These are phyloP conservation scores for Arthrobotrys iridis DNA, from an alignment of 2,329 filamentous ascomycete genomes.

Conservation along the genomic window DNA sequence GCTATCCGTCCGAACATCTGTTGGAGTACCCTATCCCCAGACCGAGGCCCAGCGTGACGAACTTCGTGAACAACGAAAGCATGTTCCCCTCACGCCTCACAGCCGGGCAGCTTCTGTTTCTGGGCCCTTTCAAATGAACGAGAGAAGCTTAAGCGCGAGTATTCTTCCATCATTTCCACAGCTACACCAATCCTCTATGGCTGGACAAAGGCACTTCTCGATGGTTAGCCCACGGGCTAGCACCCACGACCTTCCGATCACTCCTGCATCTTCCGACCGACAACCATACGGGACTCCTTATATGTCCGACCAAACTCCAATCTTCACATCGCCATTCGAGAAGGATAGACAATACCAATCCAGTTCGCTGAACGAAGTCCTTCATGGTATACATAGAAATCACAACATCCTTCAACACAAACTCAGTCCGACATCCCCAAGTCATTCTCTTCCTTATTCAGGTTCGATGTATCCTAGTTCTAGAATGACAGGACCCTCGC, in stretches of 20 bases:
- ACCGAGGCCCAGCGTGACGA: constrained; percentile 52
- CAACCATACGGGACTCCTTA: constrained; percentile 39
- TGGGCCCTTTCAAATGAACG: constrained; percentile 36
- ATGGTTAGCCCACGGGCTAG: constrained; percentile 48
- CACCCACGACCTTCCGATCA: constrained; percentile 46
- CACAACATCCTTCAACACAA: constrained; percentile 54
- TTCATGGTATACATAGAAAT: constrained; percentile 49
- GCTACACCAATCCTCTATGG: constrained; percentile 41
- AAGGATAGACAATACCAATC: constrained; percentile 52
- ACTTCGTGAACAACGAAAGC: constrained; percentile 41
- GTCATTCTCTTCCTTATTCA: constrained; percentile 53
- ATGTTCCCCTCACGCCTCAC: constrained; percentile 47
- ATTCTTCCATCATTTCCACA: constrained; percentile 49
- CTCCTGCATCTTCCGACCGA: constrained; percentile 53
- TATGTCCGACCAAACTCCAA: constrained; percentile 39
- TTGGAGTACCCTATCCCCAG: constrained; percentile 50
- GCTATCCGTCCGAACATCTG: constrained; percentile 46
- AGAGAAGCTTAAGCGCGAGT: constrained; percentile 46
- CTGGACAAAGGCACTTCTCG: constrained; percentile 45
- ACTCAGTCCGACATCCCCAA: constrained; percentile 53
- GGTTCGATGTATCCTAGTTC: constrained; percentile 53
- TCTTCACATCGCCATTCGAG: constrained; percentile 52
- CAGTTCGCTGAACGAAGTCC: constrained; percentile 44
- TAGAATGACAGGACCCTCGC: constrained; percentile 42
- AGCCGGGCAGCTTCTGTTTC: constrained; percentile 48